Evolutionary conservation across 495 filamentous ascomycete genomes (phyloP).

Genomic region (Hypoxylon trugodes): DNA sequence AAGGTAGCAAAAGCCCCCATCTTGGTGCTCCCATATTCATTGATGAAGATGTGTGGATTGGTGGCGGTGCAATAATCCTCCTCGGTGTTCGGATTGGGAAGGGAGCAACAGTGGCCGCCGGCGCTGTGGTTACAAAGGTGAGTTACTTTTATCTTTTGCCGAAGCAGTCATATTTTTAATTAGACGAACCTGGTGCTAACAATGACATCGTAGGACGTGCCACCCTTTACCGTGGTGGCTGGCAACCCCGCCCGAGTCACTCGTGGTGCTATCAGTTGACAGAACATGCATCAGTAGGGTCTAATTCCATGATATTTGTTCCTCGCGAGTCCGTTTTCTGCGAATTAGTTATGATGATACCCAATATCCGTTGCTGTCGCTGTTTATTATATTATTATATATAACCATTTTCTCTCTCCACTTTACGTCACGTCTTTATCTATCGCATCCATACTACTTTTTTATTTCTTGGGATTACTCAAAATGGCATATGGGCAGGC

Average conservation of each 20-base stretch:
- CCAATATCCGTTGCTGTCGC: constrained; percentile 17
- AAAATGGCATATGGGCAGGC: too few relatives aligned
- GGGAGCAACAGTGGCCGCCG: constrained; percentile 82
- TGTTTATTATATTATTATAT: background rate
- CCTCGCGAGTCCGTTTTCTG: background rate
- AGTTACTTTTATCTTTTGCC: constrained; percentile 41
- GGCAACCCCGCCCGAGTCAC: constrained; percentile 71
- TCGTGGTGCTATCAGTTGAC: constrained; percentile 54
- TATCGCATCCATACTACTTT: background rate
- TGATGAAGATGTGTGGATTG: constrained; percentile 87
- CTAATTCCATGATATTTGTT: constrained; percentile 8
- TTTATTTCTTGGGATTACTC: background rate
- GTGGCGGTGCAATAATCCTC: constrained; percentile 83
- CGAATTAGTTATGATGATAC: constrained; percentile 33
- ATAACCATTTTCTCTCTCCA: background rate
- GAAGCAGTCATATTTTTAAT: too few relatives aligned
- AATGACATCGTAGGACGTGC: constrained; percentile 59
- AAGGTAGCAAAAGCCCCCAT: constrained; percentile 77
- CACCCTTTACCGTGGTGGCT: constrained; percentile 66
- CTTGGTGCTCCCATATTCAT: constrained; percentile 78
- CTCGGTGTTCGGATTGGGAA: constrained; percentile 83
- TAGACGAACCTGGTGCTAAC: constrained; percentile 1
- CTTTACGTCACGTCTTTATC: background rate
- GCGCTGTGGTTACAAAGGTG: constrained; percentile 89
- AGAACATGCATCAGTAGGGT: constrained; percentile 1